Percentiles rank a stretch among this genome's conserved stretches.
These are phyloP conservation scores for Moringa oleifera DNA, from an alignment of 345 rosid genomes.

Conservation along the genomic window DNA sequence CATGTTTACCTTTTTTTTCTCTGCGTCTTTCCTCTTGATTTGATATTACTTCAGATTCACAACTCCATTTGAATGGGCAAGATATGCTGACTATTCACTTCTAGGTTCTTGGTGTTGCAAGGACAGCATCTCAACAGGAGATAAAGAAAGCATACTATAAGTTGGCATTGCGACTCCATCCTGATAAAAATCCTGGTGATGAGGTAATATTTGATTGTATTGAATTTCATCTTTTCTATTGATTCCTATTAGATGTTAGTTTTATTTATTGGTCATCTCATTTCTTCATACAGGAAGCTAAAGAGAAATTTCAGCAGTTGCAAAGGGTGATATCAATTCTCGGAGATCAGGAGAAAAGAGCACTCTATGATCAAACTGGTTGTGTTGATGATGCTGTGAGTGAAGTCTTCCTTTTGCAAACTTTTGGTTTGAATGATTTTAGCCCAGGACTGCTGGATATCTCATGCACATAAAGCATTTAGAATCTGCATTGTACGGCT, in stretches of 20 bases:
- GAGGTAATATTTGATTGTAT: conserved; percentile 41
- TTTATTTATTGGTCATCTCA: neutral
- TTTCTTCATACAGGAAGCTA: conserved; percentile 56
- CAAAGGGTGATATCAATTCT: conserved; percentile 89
- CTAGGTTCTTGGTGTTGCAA: conserved; percentile 76
- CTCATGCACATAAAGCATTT: neutral
- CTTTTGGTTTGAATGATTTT: neutral
- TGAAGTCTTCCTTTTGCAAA: conserved; percentile 1
- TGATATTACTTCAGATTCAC: neutral
- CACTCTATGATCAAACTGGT: conserved; percentile 83
- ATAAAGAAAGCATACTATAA: conserved; percentile 89
- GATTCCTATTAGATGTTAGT: neutral
- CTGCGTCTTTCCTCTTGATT: neutral
- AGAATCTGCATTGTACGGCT: neutral
- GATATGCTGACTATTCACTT: conserved; percentile 7
- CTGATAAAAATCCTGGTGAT: conserved; percentile 88
- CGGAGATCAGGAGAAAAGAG: conserved; percentile 84
- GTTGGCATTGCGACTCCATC: conserved; percentile 81
- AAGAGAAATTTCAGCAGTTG: conserved; percentile 91
- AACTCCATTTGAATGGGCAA: neutral
- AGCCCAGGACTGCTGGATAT: neutral
- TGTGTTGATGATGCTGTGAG: conserved; percentile 89
- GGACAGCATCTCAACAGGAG: conserved; percentile 68
- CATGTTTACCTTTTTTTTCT: neutral
- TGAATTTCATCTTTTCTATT: neutral